phyloP scores from a whole-genome alignment of 2,329 filamentous ascomycete genomes.

The Cladosporium sp. region DNA sequence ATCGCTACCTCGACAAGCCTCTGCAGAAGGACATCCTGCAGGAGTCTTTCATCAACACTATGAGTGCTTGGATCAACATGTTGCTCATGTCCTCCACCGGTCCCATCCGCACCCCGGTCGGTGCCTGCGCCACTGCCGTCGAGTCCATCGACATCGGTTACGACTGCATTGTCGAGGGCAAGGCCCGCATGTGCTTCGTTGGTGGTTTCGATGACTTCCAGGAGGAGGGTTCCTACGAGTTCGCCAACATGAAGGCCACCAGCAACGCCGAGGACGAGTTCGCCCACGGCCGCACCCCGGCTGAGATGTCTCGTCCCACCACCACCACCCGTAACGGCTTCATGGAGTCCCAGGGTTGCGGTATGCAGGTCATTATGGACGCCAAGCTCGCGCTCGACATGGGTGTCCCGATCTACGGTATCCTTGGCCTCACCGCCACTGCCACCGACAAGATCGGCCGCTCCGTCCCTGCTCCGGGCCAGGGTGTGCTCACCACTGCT shows the following conservation, averaged over 20 bases:
- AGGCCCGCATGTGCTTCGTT: constrained; percentile 93
- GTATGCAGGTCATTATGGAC: constrained; percentile 98
- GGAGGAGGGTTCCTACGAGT: constrained; percentile 98
- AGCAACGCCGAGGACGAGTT: constrained; percentile 98
- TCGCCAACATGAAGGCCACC: constrained; percentile 99
- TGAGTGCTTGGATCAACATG: constrained; percentile 99
- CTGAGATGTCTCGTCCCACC: constrained; percentile 95
- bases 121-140: constrained; percentile 93
- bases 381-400: constrained; percentile 93
- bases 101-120: constrained; percentile 96
- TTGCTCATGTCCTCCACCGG: constrained; percentile 92
- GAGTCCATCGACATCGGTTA: constrained; percentile 97
- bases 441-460: constrained; percentile 99
- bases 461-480: constrained; percentile 90
- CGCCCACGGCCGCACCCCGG: constrained; percentile 85
- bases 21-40: constrained; percentile 98
- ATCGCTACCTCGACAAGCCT: constrained; percentile 92
- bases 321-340: constrained; percentile 96
- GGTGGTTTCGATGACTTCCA: constrained; percentile 99
- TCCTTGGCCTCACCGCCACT: constrained; percentile 87
- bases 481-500: constrained; percentile 93
- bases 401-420: constrained; percentile 96
- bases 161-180: constrained; percentile 97
- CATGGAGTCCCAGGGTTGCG: constrained; percentile 98
- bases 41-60: constrained; percentile 99